Conservation (phyloP, 2,329 filamentous ascomycete species). For the Colletotrichum sp. region DNA sequence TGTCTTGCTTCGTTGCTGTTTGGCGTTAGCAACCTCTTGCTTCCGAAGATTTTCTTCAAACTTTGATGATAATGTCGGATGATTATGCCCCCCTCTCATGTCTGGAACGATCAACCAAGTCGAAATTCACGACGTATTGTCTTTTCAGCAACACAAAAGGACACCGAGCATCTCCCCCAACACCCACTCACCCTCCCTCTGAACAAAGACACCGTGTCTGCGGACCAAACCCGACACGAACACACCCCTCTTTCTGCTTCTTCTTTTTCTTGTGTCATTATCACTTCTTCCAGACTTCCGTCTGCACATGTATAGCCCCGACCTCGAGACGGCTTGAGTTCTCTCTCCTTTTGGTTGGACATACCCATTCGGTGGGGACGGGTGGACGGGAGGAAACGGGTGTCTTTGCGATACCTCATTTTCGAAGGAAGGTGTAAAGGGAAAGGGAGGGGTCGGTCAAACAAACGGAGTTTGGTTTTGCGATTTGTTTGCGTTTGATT, state of each 20-base stretch:
- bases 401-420: background rate
- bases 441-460: background rate
- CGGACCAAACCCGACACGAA: background rate
- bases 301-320: background rate
- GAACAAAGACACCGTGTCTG: background rate
- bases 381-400: background rate
- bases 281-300: background rate
- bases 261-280: constrained; percentile 9
- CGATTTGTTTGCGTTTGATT: background rate
- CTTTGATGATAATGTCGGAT: constrained; percentile 18
- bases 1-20: background rate
- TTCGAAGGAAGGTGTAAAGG: background rate
- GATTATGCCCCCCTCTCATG: constrained; percentile 13
- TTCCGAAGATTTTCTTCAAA: background rate
- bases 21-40: background rate
- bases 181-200: background rate
- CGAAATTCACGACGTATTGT: background rate
- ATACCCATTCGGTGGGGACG: background rate
- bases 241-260: background rate
- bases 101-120: constrained; percentile 5
- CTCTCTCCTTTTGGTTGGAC: background rate
- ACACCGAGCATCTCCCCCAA: background rate
- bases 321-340: background rate
- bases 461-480: background rate
- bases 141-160: background rate